Evolutionary conservation across 176 grass and related monocot genomes (phyloP).

Genomic region (Neostapfia colusana): DNA sequence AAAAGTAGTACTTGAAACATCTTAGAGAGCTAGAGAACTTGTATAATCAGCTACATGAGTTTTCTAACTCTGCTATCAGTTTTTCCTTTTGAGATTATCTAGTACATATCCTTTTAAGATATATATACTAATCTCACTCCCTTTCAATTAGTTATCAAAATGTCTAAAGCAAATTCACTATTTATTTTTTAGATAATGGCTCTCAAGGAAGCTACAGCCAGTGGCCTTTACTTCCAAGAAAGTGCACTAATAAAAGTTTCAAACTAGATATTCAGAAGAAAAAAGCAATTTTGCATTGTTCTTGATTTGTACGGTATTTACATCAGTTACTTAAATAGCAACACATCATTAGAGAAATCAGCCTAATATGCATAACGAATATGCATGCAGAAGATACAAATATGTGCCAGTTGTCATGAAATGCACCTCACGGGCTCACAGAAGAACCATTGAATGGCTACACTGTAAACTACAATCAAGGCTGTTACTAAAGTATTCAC

Average conservation of each 20-base stretch:
- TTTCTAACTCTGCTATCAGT: background rate
- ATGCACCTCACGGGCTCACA: background rate
- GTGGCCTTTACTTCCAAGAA: background rate
- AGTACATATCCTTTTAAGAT: background rate
- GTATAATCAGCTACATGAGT: background rate
- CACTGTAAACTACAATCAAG: background rate
- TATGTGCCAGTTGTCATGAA: background rate
- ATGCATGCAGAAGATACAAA: background rate
- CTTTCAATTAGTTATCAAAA: background rate
- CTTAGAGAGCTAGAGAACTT: background rate
- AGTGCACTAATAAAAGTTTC: constrained; percentile 8
- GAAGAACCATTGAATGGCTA: background rate
- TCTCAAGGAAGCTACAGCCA: too few species aligned
- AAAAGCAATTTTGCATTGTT: background rate
- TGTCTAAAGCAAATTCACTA: background rate
- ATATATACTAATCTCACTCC: background rate
- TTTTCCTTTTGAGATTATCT: constrained; percentile 1
- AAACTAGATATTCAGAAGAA: background rate
- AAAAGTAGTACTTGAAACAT: background rate
- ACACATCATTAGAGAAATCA: background rate
- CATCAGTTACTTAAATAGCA: background rate
- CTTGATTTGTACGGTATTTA: background rate
- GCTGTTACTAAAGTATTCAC: background rate
- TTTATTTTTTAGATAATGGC: too few species aligned
- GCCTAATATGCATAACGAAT: background rate